Conservation (phyloP, 306 rosid genomes). For the Mucuna pruriens region DNA sequence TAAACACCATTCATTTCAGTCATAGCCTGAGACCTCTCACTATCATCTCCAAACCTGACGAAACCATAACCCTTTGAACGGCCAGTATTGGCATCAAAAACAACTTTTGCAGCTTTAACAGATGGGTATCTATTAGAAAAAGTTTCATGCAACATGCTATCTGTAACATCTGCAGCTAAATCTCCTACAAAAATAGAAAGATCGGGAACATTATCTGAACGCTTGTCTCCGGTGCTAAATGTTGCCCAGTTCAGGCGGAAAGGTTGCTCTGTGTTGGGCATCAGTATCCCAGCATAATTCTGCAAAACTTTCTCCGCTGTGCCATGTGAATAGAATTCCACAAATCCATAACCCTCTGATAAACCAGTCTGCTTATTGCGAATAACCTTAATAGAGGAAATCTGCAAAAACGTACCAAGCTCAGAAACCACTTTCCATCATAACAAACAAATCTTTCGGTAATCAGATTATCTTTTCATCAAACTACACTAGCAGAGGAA, state of each 20-base stretch:
- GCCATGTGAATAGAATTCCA: constrained; percentile 76
- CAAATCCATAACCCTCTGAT: constrained; percentile 96
- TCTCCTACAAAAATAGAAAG: constrained; percentile 97
- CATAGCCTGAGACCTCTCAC: constrained; percentile 84
- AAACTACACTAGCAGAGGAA: constrained; percentile 28
- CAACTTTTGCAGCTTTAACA: constrained; percentile 95
- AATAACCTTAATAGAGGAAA: constrained; percentile 80
- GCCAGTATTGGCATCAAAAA: constrained; percentile 91
- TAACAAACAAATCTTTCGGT: not conserved
- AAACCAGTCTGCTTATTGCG: constrained; percentile 88
- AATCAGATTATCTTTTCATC: constrained; percentile 8
- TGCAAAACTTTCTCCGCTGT: constrained; percentile 87
- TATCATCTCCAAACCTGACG: constrained; percentile 95
- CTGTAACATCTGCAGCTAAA: constrained; percentile 93
- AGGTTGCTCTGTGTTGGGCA: constrained; percentile 90
- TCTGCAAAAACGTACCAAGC: constrained; percentile 51
- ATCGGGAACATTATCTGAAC: constrained; percentile 84
- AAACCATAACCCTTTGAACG: constrained; percentile 98
- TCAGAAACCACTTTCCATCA: constrained; percentile 2
- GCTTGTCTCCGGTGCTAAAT: constrained; percentile 88
- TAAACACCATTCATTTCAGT: constrained; percentile 83
- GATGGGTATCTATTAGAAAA: constrained; percentile 82
- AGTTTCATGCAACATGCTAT: constrained; percentile 76
- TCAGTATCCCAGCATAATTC: constrained; percentile 64
- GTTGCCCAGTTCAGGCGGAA: constrained; percentile 97